Conservation (phyloP, 495 filamentous ascomycete species). For the Glonium stellatum region DNA sequence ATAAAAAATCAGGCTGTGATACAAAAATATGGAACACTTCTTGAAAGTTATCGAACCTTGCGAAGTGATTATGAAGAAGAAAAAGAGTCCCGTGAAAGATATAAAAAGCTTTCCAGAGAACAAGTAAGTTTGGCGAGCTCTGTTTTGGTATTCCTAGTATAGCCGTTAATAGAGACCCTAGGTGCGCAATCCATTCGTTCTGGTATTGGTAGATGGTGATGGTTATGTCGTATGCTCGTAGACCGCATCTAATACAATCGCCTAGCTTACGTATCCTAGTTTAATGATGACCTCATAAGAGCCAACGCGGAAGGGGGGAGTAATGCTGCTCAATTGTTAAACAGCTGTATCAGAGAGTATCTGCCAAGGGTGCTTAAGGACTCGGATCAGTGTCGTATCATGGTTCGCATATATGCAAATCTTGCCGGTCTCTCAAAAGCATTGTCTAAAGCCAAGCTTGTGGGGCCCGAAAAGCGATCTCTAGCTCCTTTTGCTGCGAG, state of each 20-base stretch:
- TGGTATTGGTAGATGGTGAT: slow-evolving; percentile 57
- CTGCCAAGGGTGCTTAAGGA: slow-evolving; percentile 37
- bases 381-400: slow-evolving; percentile 44
- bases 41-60: slow-evolving; percentile 46
- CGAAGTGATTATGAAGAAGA: slow-evolving; percentile 55
- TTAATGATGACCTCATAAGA: slow-evolving; percentile 49
- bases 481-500: slow-evolving; percentile 45
- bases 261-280: slow-evolving; percentile 32
- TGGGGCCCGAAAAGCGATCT: slow-evolving; percentile 47
- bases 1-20: slow-evolving; percentile 11
- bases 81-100: slow-evolving; percentile 46
- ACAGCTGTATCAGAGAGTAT: slow-evolving; percentile 45
- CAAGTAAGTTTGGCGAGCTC: too few relatives aligned
- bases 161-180: too few relatives aligned
- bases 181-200: slow-evolving; percentile 50
- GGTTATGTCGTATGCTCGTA: slow-evolving; percentile 44
- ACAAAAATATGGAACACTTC: slow-evolving; percentile 32
- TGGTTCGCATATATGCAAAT: slow-evolving; percentile 57
- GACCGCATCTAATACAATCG: background rate
- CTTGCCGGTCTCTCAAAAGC: slow-evolving; percentile 47
- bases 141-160: too few relatives aligned
- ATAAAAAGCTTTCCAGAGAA: slow-evolving; percentile 40
- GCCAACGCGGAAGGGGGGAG: slow-evolving; percentile 51
- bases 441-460: slow-evolving; percentile 43
- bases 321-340: slow-evolving; percentile 48